A percentile compares a stretch with the other conserved stretches of the same genome.
phyloP scores from a whole-genome alignment of 2,329 filamentous ascomycete species.

The Zelopaecilomyces penicillatus region DNA sequence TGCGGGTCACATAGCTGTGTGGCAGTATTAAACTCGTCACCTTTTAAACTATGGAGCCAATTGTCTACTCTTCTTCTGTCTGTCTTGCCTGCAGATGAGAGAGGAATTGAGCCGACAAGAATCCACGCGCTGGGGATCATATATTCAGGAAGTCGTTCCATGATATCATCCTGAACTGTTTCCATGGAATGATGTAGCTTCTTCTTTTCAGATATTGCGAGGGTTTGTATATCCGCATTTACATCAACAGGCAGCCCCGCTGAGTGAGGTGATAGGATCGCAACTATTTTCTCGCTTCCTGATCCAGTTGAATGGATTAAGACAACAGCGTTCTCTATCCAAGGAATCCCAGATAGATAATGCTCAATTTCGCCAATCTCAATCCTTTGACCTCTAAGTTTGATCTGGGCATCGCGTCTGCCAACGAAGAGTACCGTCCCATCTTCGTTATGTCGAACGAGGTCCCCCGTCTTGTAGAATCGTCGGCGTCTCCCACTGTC shows the following conservation, averaged over 20 bases:
- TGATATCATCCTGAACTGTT: not conserved
- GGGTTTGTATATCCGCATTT: not conserved
- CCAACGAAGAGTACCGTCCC: constrained; percentile 34
- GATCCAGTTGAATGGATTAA: not conserved
- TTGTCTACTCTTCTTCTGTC: not conserved
- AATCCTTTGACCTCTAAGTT: constrained; percentile 44
- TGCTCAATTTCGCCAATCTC: constrained; percentile 27
- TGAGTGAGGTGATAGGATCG: not conserved
- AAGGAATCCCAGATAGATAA: not conserved
- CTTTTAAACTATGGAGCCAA: not conserved
- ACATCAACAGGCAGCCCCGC: not conserved
- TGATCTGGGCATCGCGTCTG: constrained; percentile 46
- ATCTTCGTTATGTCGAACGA: constrained; percentile 30
- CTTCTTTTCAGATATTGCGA: not conserved
- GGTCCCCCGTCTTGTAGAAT: constrained; percentile 36
- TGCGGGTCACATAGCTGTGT: not conserved
- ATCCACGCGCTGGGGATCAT: not conserved
- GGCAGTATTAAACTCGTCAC: not conserved
- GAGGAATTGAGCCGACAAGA: not conserved
- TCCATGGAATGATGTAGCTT: not conserved
- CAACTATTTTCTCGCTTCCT: not conserved
- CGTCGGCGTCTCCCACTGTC: not conserved
- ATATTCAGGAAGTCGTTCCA: not conserved
- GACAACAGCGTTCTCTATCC: not conserved
- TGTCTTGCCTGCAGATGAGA: not conserved